Percentiles rank a stretch among this genome's conserved stretches.
These are phyloP conservation scores for Starmerella sirachaensis DNA, from an alignment of 805 yeast species.

Conservation along the genomic window DNA sequence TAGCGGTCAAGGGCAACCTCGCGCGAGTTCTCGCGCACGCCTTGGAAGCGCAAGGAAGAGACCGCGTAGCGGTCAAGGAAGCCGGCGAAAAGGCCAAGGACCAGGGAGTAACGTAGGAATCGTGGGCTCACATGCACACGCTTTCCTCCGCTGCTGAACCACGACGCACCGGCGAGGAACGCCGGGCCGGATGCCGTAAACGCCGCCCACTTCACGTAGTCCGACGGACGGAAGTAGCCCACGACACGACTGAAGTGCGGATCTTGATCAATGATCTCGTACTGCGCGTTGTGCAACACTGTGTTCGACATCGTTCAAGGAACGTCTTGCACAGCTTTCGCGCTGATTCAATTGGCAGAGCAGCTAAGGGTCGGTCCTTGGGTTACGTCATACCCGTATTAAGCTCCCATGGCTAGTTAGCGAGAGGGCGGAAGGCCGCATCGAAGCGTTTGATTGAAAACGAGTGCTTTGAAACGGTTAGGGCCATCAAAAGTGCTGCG, in stretches of 20 bases:
- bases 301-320: slow-evolving; percentile 16
- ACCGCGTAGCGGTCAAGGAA: slow-evolving; percentile 56
- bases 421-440: too few species aligned
- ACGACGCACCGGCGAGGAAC: slow-evolving; percentile 35
- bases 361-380: too few species aligned
- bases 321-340: slow-evolving; percentile 7
- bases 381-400: too few species aligned
- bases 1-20: slow-evolving; percentile 65
- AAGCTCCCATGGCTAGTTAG: too few species aligned
- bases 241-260: slow-evolving; percentile 67
- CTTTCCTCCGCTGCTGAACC: slow-evolving; percentile 40
- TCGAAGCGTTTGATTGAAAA: too few species aligned
- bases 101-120: slow-evolving; percentile 48
- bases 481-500: too few species aligned
- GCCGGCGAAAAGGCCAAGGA: slow-evolving; percentile 61
- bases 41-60: slow-evolving; percentile 64
- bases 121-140: slow-evolving; percentile 41
- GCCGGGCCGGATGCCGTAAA: slow-evolving; percentile 42
- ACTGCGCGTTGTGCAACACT: slow-evolving; percentile 24
- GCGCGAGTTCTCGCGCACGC: slow-evolving; percentile 56
- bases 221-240: slow-evolving; percentile 57
- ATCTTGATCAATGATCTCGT: slow-evolving; percentile 57
- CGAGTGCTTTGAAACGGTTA: too few species aligned
- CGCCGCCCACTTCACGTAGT: slow-evolving; percentile 41
- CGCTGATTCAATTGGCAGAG: slow-evolving; percentile 14